phyloP scores from a whole-genome alignment of 1,139 yeast species.

The Scheffersomyces stambukii region DNA sequence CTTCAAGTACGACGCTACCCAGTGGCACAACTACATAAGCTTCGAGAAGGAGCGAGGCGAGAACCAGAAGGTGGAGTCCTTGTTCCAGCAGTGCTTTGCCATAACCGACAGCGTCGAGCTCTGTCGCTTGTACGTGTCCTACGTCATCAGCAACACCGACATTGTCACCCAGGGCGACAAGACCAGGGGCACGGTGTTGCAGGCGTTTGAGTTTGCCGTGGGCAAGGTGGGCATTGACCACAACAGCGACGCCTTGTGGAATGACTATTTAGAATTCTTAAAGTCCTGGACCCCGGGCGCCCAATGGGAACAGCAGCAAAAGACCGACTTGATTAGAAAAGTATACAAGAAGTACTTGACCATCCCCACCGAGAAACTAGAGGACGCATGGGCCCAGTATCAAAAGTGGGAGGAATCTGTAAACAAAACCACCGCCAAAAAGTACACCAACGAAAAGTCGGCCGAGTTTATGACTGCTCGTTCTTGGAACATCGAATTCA shows the following conservation, averaged over 20 bases:
- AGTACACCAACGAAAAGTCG: conserved; percentile 78
- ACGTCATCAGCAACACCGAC: conserved; percentile 76
- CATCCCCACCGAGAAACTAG: conserved; percentile 72
- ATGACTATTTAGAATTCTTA: conserved; percentile 76
- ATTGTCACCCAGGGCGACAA: conserved; percentile 80
- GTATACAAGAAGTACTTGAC: conserved; percentile 66
- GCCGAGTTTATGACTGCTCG: conserved; percentile 90
- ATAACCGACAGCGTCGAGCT: conserved; percentile 59
- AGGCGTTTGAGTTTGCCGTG: conserved; percentile 83
- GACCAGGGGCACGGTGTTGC: conserved; percentile 70
- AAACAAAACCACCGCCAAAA: conserved; percentile 75
- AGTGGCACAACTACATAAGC: conserved; percentile 73
- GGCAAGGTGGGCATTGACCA: conserved; percentile 77
- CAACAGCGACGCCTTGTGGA: conserved; percentile 71
- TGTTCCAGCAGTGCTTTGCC: conserved; percentile 60
- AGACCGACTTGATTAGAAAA: conserved; percentile 71
- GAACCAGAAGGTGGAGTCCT: conserved; percentile 58
- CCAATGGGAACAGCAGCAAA: conserved; percentile 85
- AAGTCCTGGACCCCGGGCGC: conserved; percentile 75
- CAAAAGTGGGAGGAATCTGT: conserved; percentile 79
- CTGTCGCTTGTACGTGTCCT: conserved; percentile 72
- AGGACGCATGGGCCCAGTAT: conserved; percentile 76
- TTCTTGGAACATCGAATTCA: conserved; percentile 70
- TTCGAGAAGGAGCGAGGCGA: conserved; percentile 69
- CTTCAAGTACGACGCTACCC: conserved; percentile 60